Base-by-base conservation (phyloP, 75 land plant species). In the Sequoia sempervirens region DNA sequence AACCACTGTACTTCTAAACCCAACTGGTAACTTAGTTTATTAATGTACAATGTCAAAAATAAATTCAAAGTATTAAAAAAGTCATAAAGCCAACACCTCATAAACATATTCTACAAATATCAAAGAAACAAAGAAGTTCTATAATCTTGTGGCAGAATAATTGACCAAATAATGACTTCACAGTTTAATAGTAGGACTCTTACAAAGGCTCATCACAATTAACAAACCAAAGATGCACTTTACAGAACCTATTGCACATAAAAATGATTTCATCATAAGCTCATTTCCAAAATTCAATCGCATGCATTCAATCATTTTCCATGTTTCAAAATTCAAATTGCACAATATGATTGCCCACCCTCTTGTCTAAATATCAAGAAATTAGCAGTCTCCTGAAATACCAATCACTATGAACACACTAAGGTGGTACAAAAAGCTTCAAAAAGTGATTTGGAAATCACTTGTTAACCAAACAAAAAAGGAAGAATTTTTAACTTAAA, bases 331-430 rank as follows among this genome's bases (percentile, higher is more conserved):
- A 53, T 53, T 15, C 56, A 1, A 13, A 53, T 13, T 12, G 11
- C 11, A 0, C 56, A 13, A 3, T 53, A 53, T 72, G 37, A 3
- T 72, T 72, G 12, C 10, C 74, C 11, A 72, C 3, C 15, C 37
- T 14, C 74, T 72, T 12, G 74, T 72, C 74, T 32, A 72, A 72
- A 72, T 53, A 53, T 72, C 37, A 72, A 72, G 74, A 26, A 72
- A 32, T 13, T 12, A 32, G 74, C 74, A 70, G 36, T 13, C 17
- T 13, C 17, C 37, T 72, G 15, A 14, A 32, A 72, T 32, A 34
- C 32, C 4, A 12, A 72, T 36, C 74, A 72, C 73, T 69, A 28
- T 32, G 2, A 70, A 20, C 2, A 11, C 2, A 70, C 28, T 72
- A 34, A 34, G 36, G 36, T 34, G 36, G 36, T 34, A 72, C 32